Evolutionary conservation across 345 rosid species (phyloP), one percentile per base, ranked within the genome.

Genomic region (Brassica cretica): DNA sequence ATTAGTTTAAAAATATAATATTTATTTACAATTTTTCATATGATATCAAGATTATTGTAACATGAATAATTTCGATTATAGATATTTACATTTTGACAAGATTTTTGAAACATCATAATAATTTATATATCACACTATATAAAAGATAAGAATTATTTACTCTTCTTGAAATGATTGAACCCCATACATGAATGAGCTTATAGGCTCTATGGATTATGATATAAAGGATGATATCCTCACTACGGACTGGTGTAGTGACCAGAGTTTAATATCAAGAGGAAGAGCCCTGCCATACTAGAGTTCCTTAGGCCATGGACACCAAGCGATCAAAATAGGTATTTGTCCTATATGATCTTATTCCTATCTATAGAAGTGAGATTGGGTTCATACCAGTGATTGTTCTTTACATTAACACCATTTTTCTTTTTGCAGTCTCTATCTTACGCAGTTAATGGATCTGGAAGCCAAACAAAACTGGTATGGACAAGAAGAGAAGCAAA

Each of bases 211-310:
- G 77, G 82, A 84, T 60, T 33, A 71, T 73, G 84, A 84, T 81
- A 41, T 79, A 18, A 58, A 79, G 25, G 83, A 88, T 75, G 71
- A 32, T 32, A 32, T 85, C 70, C 84, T 84, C 73, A 84, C 88
- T 68, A 83, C 81, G 16, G 71, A 82, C 80, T 86, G 84, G 10
- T 41, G 10, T 41, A 41, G 51, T 41, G 51, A 41, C 51, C 11
- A 60, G 44, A 37, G 44, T 37, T 37, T 53, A 53, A 16, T 39
- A 66, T 55, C 21, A 88, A 86, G 86, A 85, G 91, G 79, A 90
- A 86, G 82, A 89, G 90, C 82, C 89, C 96, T 18, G 89, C 97
- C 0, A 88, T 91, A 72, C 84, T 91, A 16, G 97, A 95, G 64
- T 86, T 85, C 70, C 74, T 65, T 74, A 84, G 81, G 49, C 64